Evolutionary conservation across 2,329 filamentous ascomycete species (phyloP).

Genomic region (Onygenales sp.): DNA sequence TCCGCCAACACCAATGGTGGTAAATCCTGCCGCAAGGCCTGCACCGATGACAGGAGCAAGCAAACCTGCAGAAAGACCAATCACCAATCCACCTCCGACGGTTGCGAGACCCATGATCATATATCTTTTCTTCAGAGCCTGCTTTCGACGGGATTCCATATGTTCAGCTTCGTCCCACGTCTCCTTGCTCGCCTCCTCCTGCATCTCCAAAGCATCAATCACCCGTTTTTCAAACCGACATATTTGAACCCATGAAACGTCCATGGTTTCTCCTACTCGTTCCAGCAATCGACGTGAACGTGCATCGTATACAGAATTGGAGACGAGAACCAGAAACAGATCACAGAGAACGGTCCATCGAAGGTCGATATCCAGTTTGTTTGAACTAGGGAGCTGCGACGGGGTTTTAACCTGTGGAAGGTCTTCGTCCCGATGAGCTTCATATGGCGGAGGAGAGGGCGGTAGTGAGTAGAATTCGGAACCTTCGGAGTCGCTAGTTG

Average conservation of each 20-base stretch:
- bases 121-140: slow-evolving; percentile 71
- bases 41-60: slow-evolving; percentile 90
- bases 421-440: slow-evolving; percentile 56
- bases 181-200: slow-evolving; percentile 85
- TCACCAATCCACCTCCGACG: slow-evolving; percentile 87
- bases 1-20: slow-evolving; percentile 84
- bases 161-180: slow-evolving; percentile 97
- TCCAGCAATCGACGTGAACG: slow-evolving; percentile 79
- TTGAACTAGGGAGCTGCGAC: slow-evolving; percentile 68
- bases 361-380: slow-evolving; percentile 88
- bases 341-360: slow-evolving; percentile 97
- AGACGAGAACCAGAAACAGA: slow-evolving; percentile 87
- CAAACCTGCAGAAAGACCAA: slow-evolving; percentile 85
- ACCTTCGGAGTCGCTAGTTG: slow-evolving; percentile 23
- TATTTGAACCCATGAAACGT: slow-evolving; percentile 84
- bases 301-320: slow-evolving; percentile 88
- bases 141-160: slow-evolving; percentile 75
- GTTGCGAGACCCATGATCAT: slow-evolving; percentile 96
- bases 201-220: slow-evolving; percentile 95
- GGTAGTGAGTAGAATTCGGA: slow-evolving; percentile 31
- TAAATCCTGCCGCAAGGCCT: slow-evolving; percentile 87
- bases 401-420: slow-evolving; percentile 72
- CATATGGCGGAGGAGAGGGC: slow-evolving; percentile 46
- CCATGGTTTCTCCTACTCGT: slow-evolving; percentile 67
- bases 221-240: slow-evolving; percentile 95